Evolutionary conservation across 768 basidiomycete genomes (phyloP), one percentile per base, ranked within the genome.

Genomic region (Suillus placidus): DNA sequence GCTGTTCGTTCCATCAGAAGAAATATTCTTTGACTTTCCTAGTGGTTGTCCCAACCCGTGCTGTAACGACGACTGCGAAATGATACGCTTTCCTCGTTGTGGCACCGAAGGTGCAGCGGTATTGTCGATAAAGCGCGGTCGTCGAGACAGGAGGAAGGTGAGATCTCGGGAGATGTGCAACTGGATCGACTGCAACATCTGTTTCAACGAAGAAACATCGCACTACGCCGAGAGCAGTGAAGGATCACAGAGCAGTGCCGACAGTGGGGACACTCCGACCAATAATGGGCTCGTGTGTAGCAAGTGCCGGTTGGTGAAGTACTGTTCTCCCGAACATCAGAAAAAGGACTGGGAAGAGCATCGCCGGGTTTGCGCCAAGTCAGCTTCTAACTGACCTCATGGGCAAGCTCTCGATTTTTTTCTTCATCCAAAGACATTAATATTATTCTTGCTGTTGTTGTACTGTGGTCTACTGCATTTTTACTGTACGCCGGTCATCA

Each of bases 31-130:
- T 74, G 90, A 92, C 74, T 90, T 91, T 71, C 91, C 91, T 7
- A 90, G 87, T 12, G 91, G 91, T 18, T 92, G 91, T 70, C 90
- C 89, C 37, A 92, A 91, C 65, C 90, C 88, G 2, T 89, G 87
- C 71, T 92, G 91, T 74, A 89, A 85, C 40, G 90, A 92, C 67
- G 90, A 92, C 73, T 92, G 90, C 73, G 90, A 92, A 77, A 90
- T 92, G 85, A 88, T 92, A 70, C 87, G 90, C 60, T 92, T 92
- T 68, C 91, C 91, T 3, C 80, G 90, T 64, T 80, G 82, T 64
- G 90, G 91, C 2, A 70, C 84, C 26, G 86, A 87, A 64, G 81
- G 79, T 3, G 90, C 91, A 6, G 83, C 83, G 4, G 80, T 92
- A 49, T 81, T 92, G 42, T 82, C 88, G 49, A 82, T 90, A 71